Conservation (phyloP, 2,329 filamentous ascomycete species). For the Harringtonia lauricola region DNA sequence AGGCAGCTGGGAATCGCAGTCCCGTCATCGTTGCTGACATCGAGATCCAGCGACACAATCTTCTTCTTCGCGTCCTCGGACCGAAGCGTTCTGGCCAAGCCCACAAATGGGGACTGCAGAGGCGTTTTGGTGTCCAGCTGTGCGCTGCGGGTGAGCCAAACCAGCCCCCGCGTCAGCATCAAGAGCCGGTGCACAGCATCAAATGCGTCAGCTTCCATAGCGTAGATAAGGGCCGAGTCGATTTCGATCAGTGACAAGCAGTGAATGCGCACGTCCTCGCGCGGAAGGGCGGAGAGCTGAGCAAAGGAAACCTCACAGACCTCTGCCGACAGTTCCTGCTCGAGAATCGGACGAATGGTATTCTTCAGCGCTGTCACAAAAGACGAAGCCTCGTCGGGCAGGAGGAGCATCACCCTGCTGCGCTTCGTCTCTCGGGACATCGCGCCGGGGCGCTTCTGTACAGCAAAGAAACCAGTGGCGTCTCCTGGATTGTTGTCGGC, state of each 20-base stretch:
- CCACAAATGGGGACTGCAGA: conserved; percentile 28
- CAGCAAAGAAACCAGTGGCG: not conserved
- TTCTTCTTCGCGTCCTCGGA: conserved; percentile 35
- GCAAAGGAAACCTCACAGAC: not conserved
- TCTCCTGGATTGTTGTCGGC: not conserved
- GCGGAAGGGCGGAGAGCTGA: not conserved
- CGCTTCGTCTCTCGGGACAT: not conserved
- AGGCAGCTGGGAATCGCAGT: not conserved
- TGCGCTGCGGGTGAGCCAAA: conserved; percentile 37
- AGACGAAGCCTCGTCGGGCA: conserved; percentile 4
- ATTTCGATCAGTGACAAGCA: conserved; percentile 37
- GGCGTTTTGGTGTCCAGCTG: conserved; percentile 24
- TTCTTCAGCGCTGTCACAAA: not conserved
- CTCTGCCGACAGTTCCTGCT: not conserved
- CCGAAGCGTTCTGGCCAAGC: conserved; percentile 33
- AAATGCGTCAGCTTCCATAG: conserved; percentile 28
- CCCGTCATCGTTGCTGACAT: not conserved
- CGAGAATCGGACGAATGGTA: not conserved
- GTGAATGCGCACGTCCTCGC: conserved; percentile 15
- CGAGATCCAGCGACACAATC: conserved; percentile 32
- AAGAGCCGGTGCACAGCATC: conserved; percentile 28
- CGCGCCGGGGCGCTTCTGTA: not conserved
- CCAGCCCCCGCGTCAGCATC: conserved; percentile 22
- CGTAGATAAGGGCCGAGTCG: conserved; percentile 21
- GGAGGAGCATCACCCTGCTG: conserved; percentile 1